phyloP scores from a whole-genome alignment of 163 green algal genomes.

The Chlamydomonas reinhardtii region DNA sequence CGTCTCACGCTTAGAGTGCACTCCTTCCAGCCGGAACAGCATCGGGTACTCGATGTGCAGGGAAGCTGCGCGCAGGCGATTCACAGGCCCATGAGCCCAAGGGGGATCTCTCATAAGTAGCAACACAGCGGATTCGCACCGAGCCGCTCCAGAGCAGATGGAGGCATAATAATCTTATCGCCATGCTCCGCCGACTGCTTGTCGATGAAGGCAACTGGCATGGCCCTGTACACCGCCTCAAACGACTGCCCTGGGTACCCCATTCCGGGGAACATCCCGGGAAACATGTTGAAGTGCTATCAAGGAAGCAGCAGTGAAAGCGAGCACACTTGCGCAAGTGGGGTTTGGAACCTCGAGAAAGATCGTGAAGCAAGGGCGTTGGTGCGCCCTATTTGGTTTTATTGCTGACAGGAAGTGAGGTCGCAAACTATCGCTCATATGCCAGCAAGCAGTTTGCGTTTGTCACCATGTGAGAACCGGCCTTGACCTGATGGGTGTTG shows the following conservation, averaged over 20 bases:
- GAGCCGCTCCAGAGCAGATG: conserved; percentile 95
- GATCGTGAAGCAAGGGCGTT: no score
- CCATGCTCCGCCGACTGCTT: conserved; percentile 89
- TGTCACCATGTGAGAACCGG: no score
- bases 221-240: conserved; percentile 90
- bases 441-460: no score
- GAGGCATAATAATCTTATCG: conserved; percentile 98
- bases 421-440: no score
- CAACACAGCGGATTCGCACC: conserved; percentile 64
- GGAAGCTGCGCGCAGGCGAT: conserved; percentile 78
- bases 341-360: no score
- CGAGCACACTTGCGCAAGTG: no score
- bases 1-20: conserved; percentile 72
- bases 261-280: conserved; percentile 19
- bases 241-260: conserved; percentile 69
- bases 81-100: no score
- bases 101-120: no score
- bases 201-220: conserved; percentile 97
- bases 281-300: conserved; percentile 5
- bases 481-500: no score
- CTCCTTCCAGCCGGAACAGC: conserved; percentile 96
- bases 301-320: no score
- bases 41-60: conserved; percentile 99
- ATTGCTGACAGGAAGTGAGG: no score
- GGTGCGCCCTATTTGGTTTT: no score